Evolutionary conservation across 768 basidiomycete species (phyloP), one percentile per base, ranked within the genome.

Genomic region (Amanita phalloides): DNA sequence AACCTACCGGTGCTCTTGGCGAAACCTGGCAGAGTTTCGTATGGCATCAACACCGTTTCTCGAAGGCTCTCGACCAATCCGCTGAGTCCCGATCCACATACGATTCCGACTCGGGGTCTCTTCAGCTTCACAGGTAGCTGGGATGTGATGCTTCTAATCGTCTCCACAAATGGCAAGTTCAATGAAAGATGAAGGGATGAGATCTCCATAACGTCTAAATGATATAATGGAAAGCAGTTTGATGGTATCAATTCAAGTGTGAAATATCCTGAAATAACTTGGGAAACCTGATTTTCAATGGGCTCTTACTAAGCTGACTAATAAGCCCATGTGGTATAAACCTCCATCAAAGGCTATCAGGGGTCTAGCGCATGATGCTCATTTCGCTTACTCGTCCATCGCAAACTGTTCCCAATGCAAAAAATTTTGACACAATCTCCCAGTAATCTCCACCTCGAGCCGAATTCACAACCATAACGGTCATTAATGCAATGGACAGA

Each of bases 11-110:
- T 90, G 58, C 84, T 89, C 57, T 74, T 73, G 4, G 74, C 78
- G 57, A 93, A 92, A 1, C 89, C 90, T 17, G 81, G 77, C 11
- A 94, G 71, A 35, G 71, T 64, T 8, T 72, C 70, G 61, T 94
- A 94, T 0, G 79, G 76, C 46, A 94, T 71, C 47, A 75, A 67
- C 0, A 79, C 71, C 2, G 71, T 68, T 49, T 85, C 74, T 26
- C 73, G 73, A 49, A 90, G 66, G 33, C 68, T 75, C 9, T 76
- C 72, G 0, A 77, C 86, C 25, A 95, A 74, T 0, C 86, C 88
- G 59, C 81, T 81, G 47, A 94, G 70, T 3, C 92, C 91, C 1
- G 86, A 88, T 52, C 92, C 91, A 63, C 90, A 93, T 25, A 94
- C 81, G 58, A 94, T 89, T 17, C 85, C 91, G 14, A 91, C 77